A percentile compares a stretch with the other conserved stretches of the same genome.
Conservation (phyloP, 495 filamentous ascomycete species). For the Astrocystis sublimbata region DNA sequence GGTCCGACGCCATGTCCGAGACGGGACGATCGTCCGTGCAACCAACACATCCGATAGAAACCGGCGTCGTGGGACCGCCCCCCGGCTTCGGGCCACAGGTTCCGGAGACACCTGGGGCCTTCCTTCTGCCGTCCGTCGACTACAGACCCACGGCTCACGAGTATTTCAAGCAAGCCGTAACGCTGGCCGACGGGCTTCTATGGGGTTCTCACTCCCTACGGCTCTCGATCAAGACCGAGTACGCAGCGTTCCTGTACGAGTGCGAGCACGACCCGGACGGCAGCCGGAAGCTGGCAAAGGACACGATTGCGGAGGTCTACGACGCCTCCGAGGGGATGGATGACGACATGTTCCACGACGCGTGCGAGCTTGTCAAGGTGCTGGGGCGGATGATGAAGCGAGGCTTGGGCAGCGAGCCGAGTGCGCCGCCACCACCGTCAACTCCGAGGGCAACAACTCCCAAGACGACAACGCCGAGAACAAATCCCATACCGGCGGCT, state of each 20-base stretch:
- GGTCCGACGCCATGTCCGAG: constrained; percentile 29
- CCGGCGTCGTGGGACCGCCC: constrained; percentile 52
- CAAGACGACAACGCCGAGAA: constrained; percentile 17
- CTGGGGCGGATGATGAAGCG: constrained; percentile 78
- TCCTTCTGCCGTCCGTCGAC: constrained; percentile 76
- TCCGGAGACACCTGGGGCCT: constrained; percentile 58
- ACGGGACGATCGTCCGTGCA: constrained; percentile 36
- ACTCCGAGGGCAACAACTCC: constrained; percentile 20
- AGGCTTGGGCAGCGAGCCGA: constrained; percentile 42
- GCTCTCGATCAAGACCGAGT: constrained; percentile 88
- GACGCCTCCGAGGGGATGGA: constrained; percentile 88
- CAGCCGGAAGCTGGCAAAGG: constrained; percentile 73
- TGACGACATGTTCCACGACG: constrained; percentile 82
- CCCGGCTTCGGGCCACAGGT: constrained; percentile 50
- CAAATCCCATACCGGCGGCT: constrained; percentile 14
- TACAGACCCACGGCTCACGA: constrained; percentile 79
- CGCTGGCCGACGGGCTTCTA: constrained; percentile 71
- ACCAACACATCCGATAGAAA: constrained; percentile 47
- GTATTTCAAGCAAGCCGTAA: constrained; percentile 76
- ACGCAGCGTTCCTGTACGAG: constrained; percentile 92
- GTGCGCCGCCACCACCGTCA: background rate
- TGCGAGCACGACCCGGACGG: constrained; percentile 79
- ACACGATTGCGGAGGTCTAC: constrained; percentile 87
- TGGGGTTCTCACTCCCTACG: constrained; percentile 89
- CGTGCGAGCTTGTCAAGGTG: constrained; percentile 71